Evolutionary conservation across 2,329 filamentous ascomycete genomes (phyloP).

Genomic region (Alternaria tenuissima): DNA sequence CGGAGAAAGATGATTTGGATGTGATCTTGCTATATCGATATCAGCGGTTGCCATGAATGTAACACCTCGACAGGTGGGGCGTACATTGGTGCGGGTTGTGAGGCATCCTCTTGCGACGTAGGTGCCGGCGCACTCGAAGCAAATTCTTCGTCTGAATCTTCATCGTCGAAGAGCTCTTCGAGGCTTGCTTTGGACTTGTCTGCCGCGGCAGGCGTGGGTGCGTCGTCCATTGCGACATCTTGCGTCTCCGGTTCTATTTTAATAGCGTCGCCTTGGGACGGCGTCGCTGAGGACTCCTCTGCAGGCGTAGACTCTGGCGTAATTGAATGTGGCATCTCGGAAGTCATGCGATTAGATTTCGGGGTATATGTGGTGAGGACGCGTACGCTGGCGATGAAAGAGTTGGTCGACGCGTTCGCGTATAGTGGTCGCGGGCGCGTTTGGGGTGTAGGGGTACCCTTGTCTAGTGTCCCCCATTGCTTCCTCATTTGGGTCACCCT

Average conservation of each 20-base stretch:
- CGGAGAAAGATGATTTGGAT: slow-evolving; percentile 62
- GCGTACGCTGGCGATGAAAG: slow-evolving; percentile 12
- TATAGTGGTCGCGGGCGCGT: slow-evolving; percentile 31
- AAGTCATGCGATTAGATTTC: slow-evolving; percentile 9
- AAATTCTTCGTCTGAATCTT: slow-evolving; percentile 66
- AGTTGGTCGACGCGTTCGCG: slow-evolving; percentile 26
- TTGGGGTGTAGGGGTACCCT: slow-evolving; percentile 24
- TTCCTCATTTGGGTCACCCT: slow-evolving; percentile 21
- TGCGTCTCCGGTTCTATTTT: slow-evolving; percentile 39
- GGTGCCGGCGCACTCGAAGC: slow-evolving; percentile 61
- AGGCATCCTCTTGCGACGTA: slow-evolving; percentile 53
- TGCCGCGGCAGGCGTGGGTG: slow-evolving; percentile 34
- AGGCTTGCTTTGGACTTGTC: slow-evolving; percentile 53
- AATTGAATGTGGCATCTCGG: slow-evolving; percentile 57
- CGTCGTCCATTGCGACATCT: slow-evolving; percentile 45
- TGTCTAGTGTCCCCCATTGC: slow-evolving; percentile 12
- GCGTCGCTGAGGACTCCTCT: slow-evolving; percentile 45
- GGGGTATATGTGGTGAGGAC: slow-evolving; percentile 1
- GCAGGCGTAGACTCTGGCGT: slow-evolving; percentile 52
- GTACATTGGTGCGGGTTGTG: slow-evolving; percentile 53
- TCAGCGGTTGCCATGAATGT: slow-evolving; percentile 24
- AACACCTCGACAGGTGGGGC: slow-evolving; percentile 10
- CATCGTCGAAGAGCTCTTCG: slow-evolving; percentile 68
- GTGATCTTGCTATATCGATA: slow-evolving; percentile 38
- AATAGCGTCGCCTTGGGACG: slow-evolving; percentile 51